phyloP scores from a whole-genome alignment of 2,329 filamentous ascomycete species.

The Colletotrichum higginsianum region DNA sequence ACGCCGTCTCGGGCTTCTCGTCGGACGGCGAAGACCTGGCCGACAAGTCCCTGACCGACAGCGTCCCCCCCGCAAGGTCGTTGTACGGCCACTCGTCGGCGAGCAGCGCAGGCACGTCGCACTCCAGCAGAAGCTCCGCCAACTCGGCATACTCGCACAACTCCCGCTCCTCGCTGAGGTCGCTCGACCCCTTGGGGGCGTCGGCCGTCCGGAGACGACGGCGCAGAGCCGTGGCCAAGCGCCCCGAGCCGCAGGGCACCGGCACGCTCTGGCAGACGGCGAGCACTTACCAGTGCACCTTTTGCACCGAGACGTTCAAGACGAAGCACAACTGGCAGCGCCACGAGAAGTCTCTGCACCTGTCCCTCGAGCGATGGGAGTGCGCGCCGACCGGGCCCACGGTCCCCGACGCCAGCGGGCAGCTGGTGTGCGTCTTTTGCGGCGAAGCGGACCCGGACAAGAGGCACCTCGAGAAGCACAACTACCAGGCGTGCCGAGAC shows the following conservation, averaged over 20 bases:
- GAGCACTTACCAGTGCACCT: constrained; percentile 58
- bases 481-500: constrained; percentile 63
- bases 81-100: constrained; percentile 41
- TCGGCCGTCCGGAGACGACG: constrained; percentile 15
- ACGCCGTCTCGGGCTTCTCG: constrained; percentile 27
- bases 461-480: constrained; percentile 55
- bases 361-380: constrained; percentile 61
- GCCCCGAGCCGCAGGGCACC: constrained; percentile 6
- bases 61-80: neutral
- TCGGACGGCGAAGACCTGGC: neutral
- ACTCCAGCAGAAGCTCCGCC: constrained; percentile 40
- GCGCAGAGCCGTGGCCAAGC: constrained; percentile 9
- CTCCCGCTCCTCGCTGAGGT: constrained; percentile 11
- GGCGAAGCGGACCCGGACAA: constrained; percentile 49
- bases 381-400: constrained; percentile 48
- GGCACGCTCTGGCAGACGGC: constrained; percentile 19
- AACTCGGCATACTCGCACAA: constrained; percentile 39
- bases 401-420: constrained; percentile 52
- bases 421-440: constrained; percentile 59
- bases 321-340: constrained; percentile 63
- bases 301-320: constrained; percentile 62
- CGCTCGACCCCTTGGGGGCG: constrained; percentile 10
- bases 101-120: constrained; percentile 43
- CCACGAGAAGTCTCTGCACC: constrained; percentile 65
- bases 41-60: constrained; percentile 28